phyloP scores from a whole-genome alignment of 805 yeast species.

The Candida pini region DNA sequence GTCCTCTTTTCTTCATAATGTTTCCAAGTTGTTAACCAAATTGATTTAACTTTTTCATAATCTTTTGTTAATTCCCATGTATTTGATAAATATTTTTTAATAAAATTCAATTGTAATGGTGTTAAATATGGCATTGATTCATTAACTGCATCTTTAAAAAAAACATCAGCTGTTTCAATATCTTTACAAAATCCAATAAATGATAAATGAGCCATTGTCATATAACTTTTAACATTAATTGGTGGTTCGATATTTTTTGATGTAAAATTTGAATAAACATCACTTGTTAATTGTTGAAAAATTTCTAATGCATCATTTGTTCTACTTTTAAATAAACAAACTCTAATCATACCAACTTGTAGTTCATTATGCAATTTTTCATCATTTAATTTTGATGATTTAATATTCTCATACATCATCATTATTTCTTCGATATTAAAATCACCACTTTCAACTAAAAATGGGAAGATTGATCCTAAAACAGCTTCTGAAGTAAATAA shows the following conservation, averaged over 20 bases:
- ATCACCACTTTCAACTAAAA: conserved; percentile 56
- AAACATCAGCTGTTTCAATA: conserved; percentile 61
- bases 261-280: conserved; percentile 34
- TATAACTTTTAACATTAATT: conserved; percentile 40
- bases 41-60: conserved; percentile 48
- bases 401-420: conserved; percentile 41
- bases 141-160: conserved; percentile 65
- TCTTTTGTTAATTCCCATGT: conserved; percentile 51
- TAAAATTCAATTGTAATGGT: conserved; percentile 65
- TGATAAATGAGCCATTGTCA: conserved; percentile 69
- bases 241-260: conserved; percentile 28
- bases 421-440: conserved; percentile 56
- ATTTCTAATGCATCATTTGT: conserved; percentile 59
- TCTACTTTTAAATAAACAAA: conserved; percentile 60
- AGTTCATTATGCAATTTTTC: conserved; percentile 40
- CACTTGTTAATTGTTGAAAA: conserved; percentile 54
- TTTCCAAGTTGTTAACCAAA: conserved; percentile 57
- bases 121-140: conserved; percentile 67
- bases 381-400: conserved; percentile 26
- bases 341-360: conserved; percentile 67
- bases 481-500: conserved; percentile 59
- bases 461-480: conserved; percentile 63
- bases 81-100: conserved; percentile 57
- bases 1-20: conserved; percentile 48
- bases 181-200: conserved; percentile 76